Evolutionary conservation across 2,329 filamentous ascomycete species (phyloP).

Genomic region (Fusarium nodosum): DNA sequence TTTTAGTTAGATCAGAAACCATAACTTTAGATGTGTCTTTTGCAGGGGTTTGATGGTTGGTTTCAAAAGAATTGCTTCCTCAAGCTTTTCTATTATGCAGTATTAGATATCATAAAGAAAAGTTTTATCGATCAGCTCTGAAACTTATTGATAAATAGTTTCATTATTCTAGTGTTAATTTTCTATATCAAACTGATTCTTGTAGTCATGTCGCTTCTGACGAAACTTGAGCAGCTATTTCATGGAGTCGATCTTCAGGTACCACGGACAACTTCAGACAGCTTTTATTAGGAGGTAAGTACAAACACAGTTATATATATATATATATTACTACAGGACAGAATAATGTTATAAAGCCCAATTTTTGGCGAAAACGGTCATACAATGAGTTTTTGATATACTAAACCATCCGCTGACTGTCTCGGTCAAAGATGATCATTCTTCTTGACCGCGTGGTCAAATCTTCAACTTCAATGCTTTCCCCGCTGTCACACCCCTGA

Average conservation of each 20-base stretch:
- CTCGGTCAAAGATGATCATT: not conserved
- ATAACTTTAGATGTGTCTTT: not conserved
- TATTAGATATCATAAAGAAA: not conserved
- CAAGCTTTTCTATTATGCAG: not conserved
- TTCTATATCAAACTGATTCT: not conserved
- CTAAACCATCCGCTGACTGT: not conserved
- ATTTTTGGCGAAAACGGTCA: not conserved
- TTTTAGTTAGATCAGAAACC: conserved; percentile 10
- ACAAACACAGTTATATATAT: not conserved
- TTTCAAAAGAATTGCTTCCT: not conserved
- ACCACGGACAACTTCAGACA: conserved; percentile 8
- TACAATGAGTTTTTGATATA: not conserved
- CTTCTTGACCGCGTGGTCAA: conserved; percentile 28
- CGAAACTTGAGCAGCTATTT: conserved; percentile 17
- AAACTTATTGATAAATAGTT: not conserved
- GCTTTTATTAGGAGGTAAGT: not conserved
- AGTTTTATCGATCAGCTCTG: too few species aligned
- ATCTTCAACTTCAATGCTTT: conserved; percentile 34
- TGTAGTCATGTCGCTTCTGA: not conserved
- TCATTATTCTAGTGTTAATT: not conserved
- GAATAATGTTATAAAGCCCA: not conserved
- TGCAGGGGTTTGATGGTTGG: not conserved
- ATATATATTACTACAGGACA: too few species aligned
- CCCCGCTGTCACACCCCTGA: conserved; percentile 46
- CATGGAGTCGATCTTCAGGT: conserved; percentile 23